Percentiles rank a stretch among this genome's conserved stretches.
These are phyloP conservation scores for Pseudocercospora vitis DNA, from an alignment of 2,329 filamentous ascomycete genomes.

Conservation along the genomic window DNA sequence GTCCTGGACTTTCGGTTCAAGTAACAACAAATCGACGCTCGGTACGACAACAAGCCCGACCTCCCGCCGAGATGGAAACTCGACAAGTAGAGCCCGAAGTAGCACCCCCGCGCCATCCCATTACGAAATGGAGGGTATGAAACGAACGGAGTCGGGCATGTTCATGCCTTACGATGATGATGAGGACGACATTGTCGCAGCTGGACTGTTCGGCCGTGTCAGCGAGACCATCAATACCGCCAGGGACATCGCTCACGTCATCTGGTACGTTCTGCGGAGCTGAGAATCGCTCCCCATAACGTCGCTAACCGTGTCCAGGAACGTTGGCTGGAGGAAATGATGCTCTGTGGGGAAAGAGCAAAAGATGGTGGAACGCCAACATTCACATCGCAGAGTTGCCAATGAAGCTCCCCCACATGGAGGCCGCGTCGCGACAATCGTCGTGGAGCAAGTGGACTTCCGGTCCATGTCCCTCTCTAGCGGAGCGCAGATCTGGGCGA, in stretches of 20 bases:
- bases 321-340: slow-evolving; percentile 62
- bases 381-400: too few species aligned
- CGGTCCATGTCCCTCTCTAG: too few species aligned
- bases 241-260: slow-evolving; percentile 63
- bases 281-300: background rate
- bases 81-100: slow-evolving; percentile 32
- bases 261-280: slow-evolving; percentile 46
- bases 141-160: slow-evolving; percentile 82
- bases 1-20: slow-evolving; percentile 38
- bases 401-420: too few species aligned
- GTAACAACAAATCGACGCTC: slow-evolving; percentile 36
- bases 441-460: too few species aligned
- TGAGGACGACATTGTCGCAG: slow-evolving; percentile 56
- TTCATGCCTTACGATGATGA: slow-evolving; percentile 80
- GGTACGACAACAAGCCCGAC: slow-evolving; percentile 25
- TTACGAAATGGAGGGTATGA: slow-evolving; percentile 63
- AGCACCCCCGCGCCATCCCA: slow-evolving; percentile 23
- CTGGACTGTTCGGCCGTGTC: slow-evolving; percentile 72
- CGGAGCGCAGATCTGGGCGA: too few species aligned
- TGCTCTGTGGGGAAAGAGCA: background rate
- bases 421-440: too few species aligned
- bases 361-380: too few species aligned
- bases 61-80: slow-evolving; percentile 37
- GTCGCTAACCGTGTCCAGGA: slow-evolving; percentile 35
- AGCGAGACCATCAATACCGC: slow-evolving; percentile 74